Evolutionary conservation across 495 filamentous ascomycete species (phyloP).

Genomic region (Parachaetomium inaequale): DNA sequence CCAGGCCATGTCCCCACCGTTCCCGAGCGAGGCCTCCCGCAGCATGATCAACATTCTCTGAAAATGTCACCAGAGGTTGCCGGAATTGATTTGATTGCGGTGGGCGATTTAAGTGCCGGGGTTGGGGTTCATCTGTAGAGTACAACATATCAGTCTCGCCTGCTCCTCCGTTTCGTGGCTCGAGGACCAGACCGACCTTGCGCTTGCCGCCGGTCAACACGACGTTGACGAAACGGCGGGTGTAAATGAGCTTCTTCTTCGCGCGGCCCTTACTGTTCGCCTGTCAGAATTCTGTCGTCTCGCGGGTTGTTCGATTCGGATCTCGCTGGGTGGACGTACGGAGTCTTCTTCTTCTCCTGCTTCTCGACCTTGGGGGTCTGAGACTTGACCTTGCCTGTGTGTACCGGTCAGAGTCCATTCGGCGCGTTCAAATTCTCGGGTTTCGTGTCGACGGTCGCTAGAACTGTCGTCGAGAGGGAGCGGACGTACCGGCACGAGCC

Average conservation of each 20-base stretch:
- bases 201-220: constrained; percentile 98
- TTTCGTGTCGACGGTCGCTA: constrained; percentile 11
- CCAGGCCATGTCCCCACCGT: constrained; percentile 12
- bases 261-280: constrained; percentile 76
- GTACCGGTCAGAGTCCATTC: constrained; percentile 14
- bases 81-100: constrained; percentile 18
- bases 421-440: background rate
- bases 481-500: constrained; percentile 38
- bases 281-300: constrained; percentile 18
- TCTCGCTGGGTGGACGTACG: constrained; percentile 35
- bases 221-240: constrained; percentile 98
- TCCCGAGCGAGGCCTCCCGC: constrained; percentile 9
- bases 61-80: constrained; percentile 7
- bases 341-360: constrained; percentile 87
- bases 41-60: constrained; percentile 8
- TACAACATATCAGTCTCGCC: background rate
- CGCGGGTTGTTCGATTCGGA: background rate
- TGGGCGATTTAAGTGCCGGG: constrained; percentile 41
- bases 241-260: constrained; percentile 97
- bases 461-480: constrained; percentile 2
- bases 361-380: constrained; percentile 69
- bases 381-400: constrained; percentile 48
- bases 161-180: background rate
- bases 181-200: constrained; percentile 60
- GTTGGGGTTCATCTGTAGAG: constrained; percentile 52